phyloP scores from a whole-genome alignment of 371 early-diverging fungal species.

The Mortierella sp. region DNA sequence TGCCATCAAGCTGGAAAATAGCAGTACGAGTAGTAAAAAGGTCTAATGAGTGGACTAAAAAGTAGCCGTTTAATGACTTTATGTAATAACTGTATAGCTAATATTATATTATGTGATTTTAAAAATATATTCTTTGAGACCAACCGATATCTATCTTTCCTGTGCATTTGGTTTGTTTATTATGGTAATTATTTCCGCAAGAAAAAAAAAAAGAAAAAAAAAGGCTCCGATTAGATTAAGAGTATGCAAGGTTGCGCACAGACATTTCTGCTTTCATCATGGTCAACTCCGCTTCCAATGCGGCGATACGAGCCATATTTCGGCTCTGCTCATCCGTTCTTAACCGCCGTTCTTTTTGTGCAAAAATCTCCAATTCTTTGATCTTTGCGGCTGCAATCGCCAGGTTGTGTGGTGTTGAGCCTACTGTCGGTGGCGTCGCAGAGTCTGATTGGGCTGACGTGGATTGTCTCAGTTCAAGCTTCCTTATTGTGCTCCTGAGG shows the following conservation, averaged over 20 bases:
- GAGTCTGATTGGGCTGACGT: constrained; percentile 10
- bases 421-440: not conserved
- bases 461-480: constrained; percentile 34
- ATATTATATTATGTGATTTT: not conserved
- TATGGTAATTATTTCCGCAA: not conserved
- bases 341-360: constrained; percentile 59
- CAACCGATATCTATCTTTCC: not conserved
- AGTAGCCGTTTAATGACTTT: not conserved
- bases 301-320: constrained; percentile 57
- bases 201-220: not conserved
- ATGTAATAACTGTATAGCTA: too few relatives aligned
- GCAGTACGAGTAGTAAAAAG: not conserved
- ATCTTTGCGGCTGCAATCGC: constrained; percentile 26
- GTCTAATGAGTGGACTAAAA: too few relatives aligned
- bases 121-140: too few relatives aligned
- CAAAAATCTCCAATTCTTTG: constrained; percentile 34
- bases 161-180: not conserved
- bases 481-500: constrained; percentile 41
- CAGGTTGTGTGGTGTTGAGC: not conserved
- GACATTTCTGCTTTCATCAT: constrained; percentile 56
- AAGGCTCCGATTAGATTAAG: not conserved
- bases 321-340: constrained; percentile 55
- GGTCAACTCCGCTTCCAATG: constrained; percentile 62
- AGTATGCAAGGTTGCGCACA: constrained; percentile 44
- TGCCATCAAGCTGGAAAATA: not conserved